Conservation (phyloP, 768 basidiomycete species). For the Leucocoprinus leucothites region DNA sequence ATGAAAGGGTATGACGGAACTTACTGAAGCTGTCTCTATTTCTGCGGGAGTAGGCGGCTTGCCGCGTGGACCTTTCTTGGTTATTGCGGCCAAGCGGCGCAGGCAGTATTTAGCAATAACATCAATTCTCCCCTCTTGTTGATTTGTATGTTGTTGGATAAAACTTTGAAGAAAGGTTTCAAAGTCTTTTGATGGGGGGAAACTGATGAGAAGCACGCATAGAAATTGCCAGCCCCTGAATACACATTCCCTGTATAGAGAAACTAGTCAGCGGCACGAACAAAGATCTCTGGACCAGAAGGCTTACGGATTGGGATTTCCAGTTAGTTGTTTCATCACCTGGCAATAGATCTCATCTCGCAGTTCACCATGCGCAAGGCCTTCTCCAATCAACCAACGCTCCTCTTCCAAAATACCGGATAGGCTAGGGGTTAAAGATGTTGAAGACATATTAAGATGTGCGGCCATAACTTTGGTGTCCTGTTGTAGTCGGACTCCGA, state of each 20-base stretch:
- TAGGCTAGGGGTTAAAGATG: constrained; percentile 36
- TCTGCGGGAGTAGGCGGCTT: constrained; percentile 79
- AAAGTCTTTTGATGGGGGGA: constrained; percentile 92
- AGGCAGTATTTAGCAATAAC: constrained; percentile 90
- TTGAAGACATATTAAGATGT: constrained; percentile 43
- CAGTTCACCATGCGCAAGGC: constrained; percentile 76
- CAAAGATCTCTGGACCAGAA: not conserved
- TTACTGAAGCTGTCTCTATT: constrained; percentile 87
- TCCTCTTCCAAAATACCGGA: constrained; percentile 73
- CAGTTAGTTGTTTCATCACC: constrained; percentile 84
- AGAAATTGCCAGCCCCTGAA: constrained; percentile 94
- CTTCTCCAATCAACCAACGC: constrained; percentile 80
- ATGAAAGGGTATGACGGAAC: constrained; percentile 20
- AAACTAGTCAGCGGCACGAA: constrained; percentile 4
- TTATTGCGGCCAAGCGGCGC: constrained; percentile 69
- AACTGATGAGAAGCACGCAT: constrained; percentile 87
- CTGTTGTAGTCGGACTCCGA: constrained; percentile 45
- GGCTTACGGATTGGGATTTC: constrained; percentile 76
- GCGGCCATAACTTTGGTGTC: constrained; percentile 39
- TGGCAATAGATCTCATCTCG: constrained; percentile 95
- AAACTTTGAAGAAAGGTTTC: constrained; percentile 82
- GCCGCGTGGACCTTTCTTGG: constrained; percentile 83
- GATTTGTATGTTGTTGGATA: constrained; percentile 63
- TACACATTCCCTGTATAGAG: constrained; percentile 59
- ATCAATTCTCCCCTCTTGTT: constrained; percentile 76